phyloP scores from a whole-genome alignment of 78 protist species.

The Tieghemostelium lacteum region DNA sequence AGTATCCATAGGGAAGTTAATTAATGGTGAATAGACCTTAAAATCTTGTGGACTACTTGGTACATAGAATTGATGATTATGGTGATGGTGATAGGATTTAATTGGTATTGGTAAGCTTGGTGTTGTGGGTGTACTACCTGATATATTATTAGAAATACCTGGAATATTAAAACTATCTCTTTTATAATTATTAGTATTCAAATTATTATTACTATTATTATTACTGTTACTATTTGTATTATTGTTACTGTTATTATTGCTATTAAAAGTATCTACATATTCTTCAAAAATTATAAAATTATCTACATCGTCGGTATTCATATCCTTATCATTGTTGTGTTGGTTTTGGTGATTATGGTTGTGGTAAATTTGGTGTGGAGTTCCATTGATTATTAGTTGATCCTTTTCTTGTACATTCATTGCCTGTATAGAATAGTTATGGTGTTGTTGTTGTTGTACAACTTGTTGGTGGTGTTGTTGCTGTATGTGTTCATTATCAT shows the following conservation, averaged over 20 bases:
- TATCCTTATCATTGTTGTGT: not conserved
- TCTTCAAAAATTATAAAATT: not conserved
- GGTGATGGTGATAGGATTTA: not conserved
- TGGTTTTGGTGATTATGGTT: not conserved
- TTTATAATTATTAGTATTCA: not conserved
- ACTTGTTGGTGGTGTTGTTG: not conserved
- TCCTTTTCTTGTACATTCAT: not conserved
- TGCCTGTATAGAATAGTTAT: not conserved
- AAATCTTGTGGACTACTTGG: not conserved
- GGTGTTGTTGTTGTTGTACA: not conserved
- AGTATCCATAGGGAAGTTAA: no score
- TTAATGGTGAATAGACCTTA: not conserved
- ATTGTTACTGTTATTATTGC: not conserved
- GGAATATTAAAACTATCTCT: not conserved
- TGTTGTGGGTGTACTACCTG: not conserved
- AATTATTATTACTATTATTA: not conserved
- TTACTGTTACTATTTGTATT: no score
- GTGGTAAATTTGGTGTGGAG: no score
- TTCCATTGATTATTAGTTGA: not conserved
- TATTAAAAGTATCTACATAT: no score
- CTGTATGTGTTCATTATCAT: not conserved
- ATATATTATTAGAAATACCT: no score
- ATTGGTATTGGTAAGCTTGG: not conserved
- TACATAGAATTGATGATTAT: not conserved
- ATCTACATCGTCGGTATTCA: not conserved